Percentiles rank a stretch among this genome's conserved stretches.
These are phyloP conservation scores for Phytopythium oedochilum DNA, from an alignment of 352 stramenopile genomes.

Conservation along the genomic window DNA sequence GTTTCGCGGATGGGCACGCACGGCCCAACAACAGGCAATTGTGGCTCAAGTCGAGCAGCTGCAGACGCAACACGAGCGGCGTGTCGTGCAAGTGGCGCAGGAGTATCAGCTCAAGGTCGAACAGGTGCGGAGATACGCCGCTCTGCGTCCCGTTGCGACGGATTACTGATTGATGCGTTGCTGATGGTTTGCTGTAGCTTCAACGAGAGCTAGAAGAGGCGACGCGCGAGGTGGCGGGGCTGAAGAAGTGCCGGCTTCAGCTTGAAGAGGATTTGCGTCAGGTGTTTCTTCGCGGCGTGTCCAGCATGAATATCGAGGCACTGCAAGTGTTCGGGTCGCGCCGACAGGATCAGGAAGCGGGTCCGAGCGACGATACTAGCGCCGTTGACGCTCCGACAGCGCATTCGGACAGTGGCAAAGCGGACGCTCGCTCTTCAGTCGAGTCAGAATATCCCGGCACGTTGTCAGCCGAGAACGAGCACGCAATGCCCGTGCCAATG, in stretches of 20 bases:
- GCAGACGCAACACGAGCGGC: conserved; percentile 26
- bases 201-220: conserved; percentile 35
- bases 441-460: not conserved
- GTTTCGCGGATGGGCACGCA: conserved; percentile 16
- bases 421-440: not conserved
- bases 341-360: not conserved
- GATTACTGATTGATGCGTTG: not conserved
- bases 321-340: conserved; percentile 44
- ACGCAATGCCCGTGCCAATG: not conserved
- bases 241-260: conserved; percentile 35
- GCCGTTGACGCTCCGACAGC: not conserved
- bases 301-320: conserved; percentile 77
- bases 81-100: conserved; percentile 19
- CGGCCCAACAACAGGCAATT: conserved; percentile 2
- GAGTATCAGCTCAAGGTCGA: conserved; percentile 40
- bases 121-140: conserved; percentile 20
- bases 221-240: conserved; percentile 21
- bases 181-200: too few species aligned
- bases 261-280: conserved; percentile 60
- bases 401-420: too few species aligned
- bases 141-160: too few species aligned
- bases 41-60: conserved; percentile 4
- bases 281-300: conserved; percentile 64
- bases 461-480: not conserved
- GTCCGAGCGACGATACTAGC: not conserved